Evolutionary conservation across 306 rosid genomes (phyloP), one percentile per base, ranked within the genome.

Genomic region (Cicer yamashitae): DNA sequence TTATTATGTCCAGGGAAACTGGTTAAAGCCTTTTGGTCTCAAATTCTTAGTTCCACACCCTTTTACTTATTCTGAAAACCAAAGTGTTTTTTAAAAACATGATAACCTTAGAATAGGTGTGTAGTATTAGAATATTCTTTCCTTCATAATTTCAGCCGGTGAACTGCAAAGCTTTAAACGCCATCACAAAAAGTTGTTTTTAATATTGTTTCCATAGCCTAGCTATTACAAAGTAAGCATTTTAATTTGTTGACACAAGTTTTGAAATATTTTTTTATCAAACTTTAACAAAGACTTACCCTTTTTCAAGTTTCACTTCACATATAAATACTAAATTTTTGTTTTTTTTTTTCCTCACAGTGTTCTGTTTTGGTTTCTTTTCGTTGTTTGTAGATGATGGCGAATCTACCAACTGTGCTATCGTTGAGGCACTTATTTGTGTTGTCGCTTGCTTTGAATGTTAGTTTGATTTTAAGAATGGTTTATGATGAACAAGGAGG

Each of bases 361-460:
- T 63, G 56, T 76, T 66, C 6, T 66, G 38, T 73, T 79, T 64
- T 80, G 69, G 48, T 82, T 54, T 44, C 18, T 4, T 65, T 37
- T 34, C 11, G 53, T 63, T 77, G 63, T 72, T 40, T 46, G 15
- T 51, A 43, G 72, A 7, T 88, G 76, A 88, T 88, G 96, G 77
- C 61, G 8, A 77, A 77, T 8, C 68, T 84, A 39, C 39, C 50
- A 17, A 34, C 63, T 20, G 13, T 82, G 52, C 41, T 86, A 46
- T 86, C 91, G 7, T 7, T 81, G 67, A 87, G 80, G 70, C 88
- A 88, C 86, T 73, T 88, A 1, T 61, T 93, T 18, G 89, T 86
- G 43, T 52, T 89, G 10, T 93, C 98, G 0, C 45, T 93, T 6
- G 98, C 97, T 45, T 60, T 93, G 61, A 93, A 91, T 76, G 81